Evolutionary conservation across 2,329 filamentous ascomycete genomes (phyloP).

Genomic region (Onygenales sp.): DNA sequence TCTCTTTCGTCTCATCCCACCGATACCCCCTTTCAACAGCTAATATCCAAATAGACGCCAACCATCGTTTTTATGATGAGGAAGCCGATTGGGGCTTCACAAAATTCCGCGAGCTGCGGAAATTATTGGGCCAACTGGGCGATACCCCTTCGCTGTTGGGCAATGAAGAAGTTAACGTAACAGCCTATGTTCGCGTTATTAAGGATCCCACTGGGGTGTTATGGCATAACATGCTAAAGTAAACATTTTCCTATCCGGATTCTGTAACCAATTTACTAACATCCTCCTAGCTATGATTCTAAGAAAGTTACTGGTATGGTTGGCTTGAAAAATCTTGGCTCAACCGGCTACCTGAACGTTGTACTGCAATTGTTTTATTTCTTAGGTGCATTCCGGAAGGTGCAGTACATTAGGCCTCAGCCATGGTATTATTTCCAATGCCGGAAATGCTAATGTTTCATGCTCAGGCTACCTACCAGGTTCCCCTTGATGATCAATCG

Average conservation of each 20-base stretch:
- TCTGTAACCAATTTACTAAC: constrained; percentile 4
- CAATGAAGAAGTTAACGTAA: constrained; percentile 20
- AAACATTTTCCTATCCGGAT: neutral
- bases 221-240: constrained; percentile 15
- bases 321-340: constrained; percentile 83
- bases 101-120: constrained; percentile 5
- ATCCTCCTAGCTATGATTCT: constrained; percentile 60
- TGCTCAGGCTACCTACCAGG: constrained; percentile 1
- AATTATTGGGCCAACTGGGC: neutral
- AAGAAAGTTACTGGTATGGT: constrained; percentile 91
- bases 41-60: neutral
- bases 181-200: constrained; percentile 20
- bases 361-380: constrained; percentile 67
- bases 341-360: constrained; percentile 70
- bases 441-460: neutral
- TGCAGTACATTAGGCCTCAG: neutral
- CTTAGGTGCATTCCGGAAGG: constrained; percentile 29
- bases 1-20: neutral
- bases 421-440: neutral
- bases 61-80: constrained; percentile 2
- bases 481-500: constrained; percentile 1
- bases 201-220: constrained; percentile 22
- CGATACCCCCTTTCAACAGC: neutral
- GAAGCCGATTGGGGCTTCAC: constrained; percentile 8
- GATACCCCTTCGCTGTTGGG: constrained; percentile 12